Conservation (phyloP, 768 basidiomycete genomes). For the Neoboletus magnificus region DNA sequence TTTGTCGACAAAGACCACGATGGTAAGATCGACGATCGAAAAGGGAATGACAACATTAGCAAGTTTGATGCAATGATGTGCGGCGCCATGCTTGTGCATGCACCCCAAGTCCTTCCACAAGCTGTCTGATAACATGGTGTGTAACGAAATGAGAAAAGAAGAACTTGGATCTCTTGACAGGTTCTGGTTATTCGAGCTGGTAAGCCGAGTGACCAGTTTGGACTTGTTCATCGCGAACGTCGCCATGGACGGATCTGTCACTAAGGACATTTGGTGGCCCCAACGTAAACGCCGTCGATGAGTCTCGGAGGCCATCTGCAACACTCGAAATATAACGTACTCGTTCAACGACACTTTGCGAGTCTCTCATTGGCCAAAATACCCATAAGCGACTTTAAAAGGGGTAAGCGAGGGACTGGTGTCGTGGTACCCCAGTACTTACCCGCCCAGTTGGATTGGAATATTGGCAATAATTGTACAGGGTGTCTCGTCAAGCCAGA, state of each 20-base stretch:
- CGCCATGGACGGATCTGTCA: too few relatives aligned
- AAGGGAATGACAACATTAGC: neutral
- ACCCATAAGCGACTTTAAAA: too few relatives aligned
- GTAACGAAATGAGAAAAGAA: neutral
- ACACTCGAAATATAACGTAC: too few relatives aligned
- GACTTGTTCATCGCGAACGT: slow-evolving; percentile 4
- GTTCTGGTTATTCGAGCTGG: neutral
- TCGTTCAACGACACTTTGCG: too few relatives aligned
- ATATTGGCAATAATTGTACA: slow-evolving; percentile 4
- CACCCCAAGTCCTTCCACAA: neutral
- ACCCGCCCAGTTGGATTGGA: slow-evolving; percentile 4
- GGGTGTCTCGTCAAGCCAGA: neutral
- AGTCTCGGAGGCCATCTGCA: too few relatives aligned
- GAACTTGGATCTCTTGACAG: too few relatives aligned
- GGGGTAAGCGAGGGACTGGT: too few relatives aligned
- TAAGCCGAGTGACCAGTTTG: slow-evolving; percentile 1
- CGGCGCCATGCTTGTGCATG: neutral
- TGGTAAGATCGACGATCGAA: neutral
- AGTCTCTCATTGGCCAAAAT: too few relatives aligned
- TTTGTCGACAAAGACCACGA: too few relatives aligned
- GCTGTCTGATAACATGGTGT: neutral
- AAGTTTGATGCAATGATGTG: too few relatives aligned
- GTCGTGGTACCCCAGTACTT: slow-evolving; percentile 4
- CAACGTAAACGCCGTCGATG: too few relatives aligned
- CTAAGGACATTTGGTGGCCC: too few relatives aligned